phyloP scores from a whole-genome alignment of 495 filamentous ascomycete genomes.

The Lophium mytilinum region DNA sequence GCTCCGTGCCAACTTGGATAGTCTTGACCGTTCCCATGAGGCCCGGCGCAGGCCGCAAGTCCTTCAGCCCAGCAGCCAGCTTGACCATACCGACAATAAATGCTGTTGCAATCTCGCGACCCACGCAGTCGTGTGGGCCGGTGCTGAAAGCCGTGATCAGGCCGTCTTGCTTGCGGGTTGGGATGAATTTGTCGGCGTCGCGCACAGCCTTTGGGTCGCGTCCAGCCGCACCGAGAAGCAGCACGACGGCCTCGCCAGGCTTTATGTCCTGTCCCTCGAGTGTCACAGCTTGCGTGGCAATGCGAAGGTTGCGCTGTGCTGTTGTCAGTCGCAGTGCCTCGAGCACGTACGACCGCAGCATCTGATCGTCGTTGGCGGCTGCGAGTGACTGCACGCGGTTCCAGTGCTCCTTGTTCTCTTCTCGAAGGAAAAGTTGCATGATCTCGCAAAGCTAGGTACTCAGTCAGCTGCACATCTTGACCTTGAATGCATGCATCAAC shows the following conservation, averaged over 20 bases:
- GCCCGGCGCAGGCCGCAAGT: conserved; percentile 34
- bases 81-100: conserved; percentile 30
- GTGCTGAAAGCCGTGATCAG: conserved; percentile 22
- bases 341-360: neutral
- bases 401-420: neutral
- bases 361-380: neutral
- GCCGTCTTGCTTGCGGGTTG: neutral
- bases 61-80: conserved; percentile 32
- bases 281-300: neutral
- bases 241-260: neutral
- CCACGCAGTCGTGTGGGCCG: conserved; percentile 33
- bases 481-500: no score
- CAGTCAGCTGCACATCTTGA: no score
- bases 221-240: neutral
- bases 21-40: conserved; percentile 34
- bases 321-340: conserved; percentile 1
- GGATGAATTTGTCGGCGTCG: conserved; percentile 1
- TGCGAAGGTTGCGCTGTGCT: neutral
- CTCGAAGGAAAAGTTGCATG: conserved; percentile 39
- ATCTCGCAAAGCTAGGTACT: no score
- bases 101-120: conserved; percentile 20
- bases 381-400: neutral
- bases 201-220: neutral
- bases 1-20: conserved; percentile 29
- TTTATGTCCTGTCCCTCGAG: neutral